Percentiles rank a stretch among this genome's conserved stretches.
These are phyloP conservation scores for Quercus bicolor DNA, from an alignment of 306 rosid genomes.

Conservation along the genomic window DNA sequence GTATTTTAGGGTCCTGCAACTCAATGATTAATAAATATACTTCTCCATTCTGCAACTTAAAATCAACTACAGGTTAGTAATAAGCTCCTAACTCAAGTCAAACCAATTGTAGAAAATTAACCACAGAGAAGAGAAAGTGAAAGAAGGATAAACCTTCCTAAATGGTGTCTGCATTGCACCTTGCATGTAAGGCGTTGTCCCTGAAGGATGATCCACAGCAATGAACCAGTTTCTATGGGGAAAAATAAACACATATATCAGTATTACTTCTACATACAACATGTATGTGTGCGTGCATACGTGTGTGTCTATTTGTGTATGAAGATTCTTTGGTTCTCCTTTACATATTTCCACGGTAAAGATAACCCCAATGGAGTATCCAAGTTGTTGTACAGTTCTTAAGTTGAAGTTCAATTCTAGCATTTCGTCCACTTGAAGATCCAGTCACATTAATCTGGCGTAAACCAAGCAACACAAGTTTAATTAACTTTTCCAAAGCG, in stretches of 20 bases:
- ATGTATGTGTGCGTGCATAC: too few species aligned
- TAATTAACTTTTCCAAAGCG: neutral
- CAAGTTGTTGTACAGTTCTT: conserved; percentile 18
- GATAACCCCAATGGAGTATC: conserved; percentile 35
- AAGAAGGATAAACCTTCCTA: conserved; percentile 18
- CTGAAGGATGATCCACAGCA: conserved; percentile 16
- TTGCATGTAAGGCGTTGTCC: conserved; percentile 19
- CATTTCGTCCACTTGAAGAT: conserved; percentile 17
- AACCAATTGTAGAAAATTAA: neutral
- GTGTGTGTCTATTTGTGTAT: too few species aligned
- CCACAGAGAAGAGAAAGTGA: neutral
- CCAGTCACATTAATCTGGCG: conserved; percentile 28
- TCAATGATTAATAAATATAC: conserved; percentile 27
- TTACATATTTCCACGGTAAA: conserved; percentile 24
- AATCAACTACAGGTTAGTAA: neutral
- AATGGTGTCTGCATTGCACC: conserved; percentile 38
- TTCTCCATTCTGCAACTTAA: conserved; percentile 29
- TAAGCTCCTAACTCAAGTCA: neutral
- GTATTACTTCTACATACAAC: neutral
- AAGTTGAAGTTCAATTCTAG: conserved; percentile 29
- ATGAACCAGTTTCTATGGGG: conserved; percentile 28
- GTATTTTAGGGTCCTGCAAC: conserved; percentile 33
- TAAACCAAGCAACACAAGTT: neutral
- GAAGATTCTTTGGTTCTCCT: neutral
- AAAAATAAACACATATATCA: neutral